Conservation (phyloP, 352 stramenopile species). For the Globisporangium radiosum region DNA sequence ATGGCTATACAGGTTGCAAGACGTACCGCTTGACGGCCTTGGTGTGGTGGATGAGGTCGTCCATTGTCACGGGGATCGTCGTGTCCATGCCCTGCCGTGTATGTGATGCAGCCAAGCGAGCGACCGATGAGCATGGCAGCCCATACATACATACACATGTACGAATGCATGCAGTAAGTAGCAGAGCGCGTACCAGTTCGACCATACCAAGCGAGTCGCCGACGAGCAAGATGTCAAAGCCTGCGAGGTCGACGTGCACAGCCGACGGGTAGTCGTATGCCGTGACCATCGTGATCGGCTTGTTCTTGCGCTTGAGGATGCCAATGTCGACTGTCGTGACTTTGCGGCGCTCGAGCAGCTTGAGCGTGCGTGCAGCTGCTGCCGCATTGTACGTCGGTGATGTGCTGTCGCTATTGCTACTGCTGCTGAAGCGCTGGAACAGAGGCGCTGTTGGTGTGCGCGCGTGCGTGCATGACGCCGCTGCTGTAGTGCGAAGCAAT, state of each 20-base stretch:
- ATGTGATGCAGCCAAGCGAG: background rate
- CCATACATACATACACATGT: constrained; percentile 1
- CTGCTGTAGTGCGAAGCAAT: background rate
- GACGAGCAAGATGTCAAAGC: constrained; percentile 97
- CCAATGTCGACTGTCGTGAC: constrained; percentile 78
- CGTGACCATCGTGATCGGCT: constrained; percentile 99
- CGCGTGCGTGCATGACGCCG: background rate
- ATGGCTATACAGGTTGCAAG: background rate
- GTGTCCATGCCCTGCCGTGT: constrained; percentile 66
- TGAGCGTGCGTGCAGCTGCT: constrained; percentile 59
- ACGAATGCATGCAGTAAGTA: background rate
- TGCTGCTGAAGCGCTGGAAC: constrained; percentile 8
- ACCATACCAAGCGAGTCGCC: constrained; percentile 99
- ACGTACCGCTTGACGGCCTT: constrained; percentile 89
- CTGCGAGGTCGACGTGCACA: constrained; percentile 96
- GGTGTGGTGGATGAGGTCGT: constrained; percentile 99
- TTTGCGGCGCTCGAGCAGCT: constrained; percentile 81
- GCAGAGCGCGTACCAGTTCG: constrained; percentile 85
- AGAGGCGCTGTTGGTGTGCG: background rate
- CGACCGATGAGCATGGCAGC: background rate
- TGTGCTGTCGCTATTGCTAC: constrained; percentile 9
- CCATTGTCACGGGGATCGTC: constrained; percentile 93
- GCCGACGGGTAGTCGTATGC: constrained; percentile 97
- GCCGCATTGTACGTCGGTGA: constrained; percentile 35
- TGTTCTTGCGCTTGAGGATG: constrained; percentile 90